Evolutionary conservation across 1,139 yeast genomes (phyloP).

Genomic region (Suhomyces bolitotheri): DNA sequence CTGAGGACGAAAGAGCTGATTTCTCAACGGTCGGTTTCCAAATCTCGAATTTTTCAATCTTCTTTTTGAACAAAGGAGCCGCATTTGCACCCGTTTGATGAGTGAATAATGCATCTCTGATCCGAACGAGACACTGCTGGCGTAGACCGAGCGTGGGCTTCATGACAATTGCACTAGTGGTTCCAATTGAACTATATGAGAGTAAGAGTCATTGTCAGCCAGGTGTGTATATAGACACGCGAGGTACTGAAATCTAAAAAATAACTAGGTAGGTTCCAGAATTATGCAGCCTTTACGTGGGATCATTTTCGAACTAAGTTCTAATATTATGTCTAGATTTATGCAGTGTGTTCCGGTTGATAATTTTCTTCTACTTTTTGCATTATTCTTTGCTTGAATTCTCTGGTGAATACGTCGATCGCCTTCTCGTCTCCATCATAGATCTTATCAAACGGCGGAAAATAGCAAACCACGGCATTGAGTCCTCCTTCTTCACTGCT

Average conservation of each 20-base stretch:
- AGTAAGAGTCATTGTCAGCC: background rate
- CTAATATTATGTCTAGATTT: no score
- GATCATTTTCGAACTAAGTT: no score
- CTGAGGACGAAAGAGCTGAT: background rate
- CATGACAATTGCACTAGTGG: no score
- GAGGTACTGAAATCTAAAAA: background rate
- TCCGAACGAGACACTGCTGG: slow-evolving; percentile 15
- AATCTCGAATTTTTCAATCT: slow-evolving; percentile 30
- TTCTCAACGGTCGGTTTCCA: slow-evolving; percentile 8
- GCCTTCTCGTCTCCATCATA: slow-evolving; percentile 1
- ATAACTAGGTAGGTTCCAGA: no score
- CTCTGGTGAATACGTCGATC: slow-evolving; percentile 2
- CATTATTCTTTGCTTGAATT: background rate
- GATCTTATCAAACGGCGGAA: slow-evolving; percentile 3
- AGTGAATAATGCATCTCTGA: slow-evolving; percentile 22
- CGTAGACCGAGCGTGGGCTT: background rate
- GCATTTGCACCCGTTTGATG: slow-evolving; percentile 11
- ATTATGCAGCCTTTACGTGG: no score
- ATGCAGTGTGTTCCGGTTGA: no score
- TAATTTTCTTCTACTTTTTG: no score
- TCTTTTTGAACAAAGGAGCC: slow-evolving; percentile 22
- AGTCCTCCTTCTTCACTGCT: slow-evolving; percentile 1
- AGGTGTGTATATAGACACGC: background rate
- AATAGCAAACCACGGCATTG: slow-evolving; percentile 1
- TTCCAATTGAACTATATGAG: no score